phyloP scores from a whole-genome alignment of 257 asterid genomes.

The Capsicum pubescens region DNA sequence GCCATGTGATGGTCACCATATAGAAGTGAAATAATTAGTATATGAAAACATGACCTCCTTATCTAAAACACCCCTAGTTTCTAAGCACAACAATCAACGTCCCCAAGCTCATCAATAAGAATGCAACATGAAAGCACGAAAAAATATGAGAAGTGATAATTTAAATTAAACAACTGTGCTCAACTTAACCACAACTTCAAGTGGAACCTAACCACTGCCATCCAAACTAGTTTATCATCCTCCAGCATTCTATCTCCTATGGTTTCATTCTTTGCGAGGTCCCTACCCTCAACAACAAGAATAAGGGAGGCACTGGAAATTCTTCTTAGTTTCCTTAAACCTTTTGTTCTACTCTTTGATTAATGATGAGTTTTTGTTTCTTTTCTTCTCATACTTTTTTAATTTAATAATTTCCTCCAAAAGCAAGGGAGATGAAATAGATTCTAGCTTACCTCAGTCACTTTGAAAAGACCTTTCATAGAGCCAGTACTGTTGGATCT shows the following conservation, averaged over 20 bases:
- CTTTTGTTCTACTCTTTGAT: slow-evolving; percentile 8
- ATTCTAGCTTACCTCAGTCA: slow-evolving; percentile 75
- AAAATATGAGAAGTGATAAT: slow-evolving; percentile 10
- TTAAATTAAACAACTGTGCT: neutral
- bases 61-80: slow-evolving; percentile 11
- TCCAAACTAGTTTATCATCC: neutral
- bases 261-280: neutral
- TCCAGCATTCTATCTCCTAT: neutral
- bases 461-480: slow-evolving; percentile 83
- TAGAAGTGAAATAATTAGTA: neutral
- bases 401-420: slow-evolving; percentile 6
- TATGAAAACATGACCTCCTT: neutral
- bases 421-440: slow-evolving; percentile 12
- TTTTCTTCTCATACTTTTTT: neutral
- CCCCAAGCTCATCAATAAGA: slow-evolving; percentile 6
- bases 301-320: neutral
- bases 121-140: neutral
- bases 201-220: neutral
- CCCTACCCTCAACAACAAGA: slow-evolving; percentile 19
- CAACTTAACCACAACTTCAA: neutral
- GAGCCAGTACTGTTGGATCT: slow-evolving; percentile 60
- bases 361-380: slow-evolving; percentile 18
- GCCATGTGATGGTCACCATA: too few species aligned
- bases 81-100: neutral
- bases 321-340: slow-evolving; percentile 11